Evolutionary conservation across 2,329 filamentous ascomycete species (phyloP).

Genomic region (Penicillium sp.): DNA sequence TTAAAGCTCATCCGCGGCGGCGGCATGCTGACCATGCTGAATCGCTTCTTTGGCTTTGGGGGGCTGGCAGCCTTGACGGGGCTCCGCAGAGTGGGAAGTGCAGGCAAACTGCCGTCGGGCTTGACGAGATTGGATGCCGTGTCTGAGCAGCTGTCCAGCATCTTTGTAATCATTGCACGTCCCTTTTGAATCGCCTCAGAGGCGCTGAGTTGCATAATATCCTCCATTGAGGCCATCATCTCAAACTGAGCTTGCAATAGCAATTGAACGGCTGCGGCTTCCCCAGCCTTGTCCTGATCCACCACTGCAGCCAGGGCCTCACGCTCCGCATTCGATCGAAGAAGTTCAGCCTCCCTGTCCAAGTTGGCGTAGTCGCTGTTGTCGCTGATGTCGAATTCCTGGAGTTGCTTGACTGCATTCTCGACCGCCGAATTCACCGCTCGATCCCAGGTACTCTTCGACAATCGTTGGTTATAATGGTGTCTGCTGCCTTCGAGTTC

Average conservation of each 20-base stretch:
- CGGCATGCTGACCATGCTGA: slow-evolving; percentile 38
- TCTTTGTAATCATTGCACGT: slow-evolving; percentile 67
- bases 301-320: slow-evolving; percentile 72
- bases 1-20: slow-evolving; percentile 23
- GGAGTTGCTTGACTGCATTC: slow-evolving; percentile 74
- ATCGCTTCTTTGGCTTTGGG: slow-evolving; percentile 64
- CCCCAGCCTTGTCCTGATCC: slow-evolving; percentile 77
- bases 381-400: slow-evolving; percentile 63
- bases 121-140: slow-evolving; percentile 82
- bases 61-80: slow-evolving; percentile 65
- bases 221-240: slow-evolving; percentile 75
- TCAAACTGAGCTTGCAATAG: slow-evolving; percentile 89
- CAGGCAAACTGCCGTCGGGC: slow-evolving; percentile 65
- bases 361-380: slow-evolving; percentile 66
- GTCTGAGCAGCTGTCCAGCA: slow-evolving; percentile 70
- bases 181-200: slow-evolving; percentile 77
- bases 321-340: slow-evolving; percentile 76
- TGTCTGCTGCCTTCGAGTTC: slow-evolving; percentile 88
- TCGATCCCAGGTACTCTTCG: slow-evolving; percentile 80
- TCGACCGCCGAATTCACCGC: slow-evolving; percentile 81
- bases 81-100: slow-evolving; percentile 56
- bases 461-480: slow-evolving; percentile 79
- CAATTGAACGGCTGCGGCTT: slow-evolving; percentile 72
- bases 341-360: slow-evolving; percentile 74
- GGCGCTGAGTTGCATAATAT: slow-evolving; percentile 76